Evolutionary conservation across 768 basidiomycete genomes (phyloP), one percentile per base, ranked within the genome.

Genomic region (Amanita polypyramis): DNA sequence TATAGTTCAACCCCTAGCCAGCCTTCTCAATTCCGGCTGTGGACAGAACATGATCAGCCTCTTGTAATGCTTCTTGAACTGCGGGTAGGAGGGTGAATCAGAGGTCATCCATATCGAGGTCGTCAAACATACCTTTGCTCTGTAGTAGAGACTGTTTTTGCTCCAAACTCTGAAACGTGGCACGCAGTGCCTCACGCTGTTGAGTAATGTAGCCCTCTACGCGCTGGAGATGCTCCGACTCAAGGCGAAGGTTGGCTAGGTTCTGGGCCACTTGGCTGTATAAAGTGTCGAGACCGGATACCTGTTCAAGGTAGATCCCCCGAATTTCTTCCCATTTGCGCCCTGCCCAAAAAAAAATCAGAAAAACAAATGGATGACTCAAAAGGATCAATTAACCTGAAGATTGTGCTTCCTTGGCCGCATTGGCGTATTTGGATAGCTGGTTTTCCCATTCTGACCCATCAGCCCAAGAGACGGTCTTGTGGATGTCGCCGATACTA

Each of bases 391-490:
- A n/a, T 58, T 38, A 36, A 68, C 67, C 67, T 56, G 66, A 68
- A 29, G 59, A 63, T 49, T 68, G 64, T 17, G 65, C 67, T 48
- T 68, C 67, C 32, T 60, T 65, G 23, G 67, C 67, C 19, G 65
- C 67, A 25, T 64, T 60, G 9, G 65, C 59, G 56, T 68, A 72
- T 50, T 75, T 75, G 30, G 70, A 67, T 49, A 82, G 67, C 54
- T 80, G 78, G 6, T 70, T 70, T 21, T 72, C 68, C 65, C 79
- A 71, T 45, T 80, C 80, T 10, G 70, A 72, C 50, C 80, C 74
- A 63, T 83, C 84, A 20, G 84, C 83, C 83, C 83, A 86, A 32
- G 82, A 82, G 6, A 86, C 83, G 4, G 76, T 74, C 64, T 86
- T 86, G 14, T 70, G 62, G 23, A 77, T 66, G 51, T 80, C 77